Evolutionary conservation across 768 basidiomycete genomes (phyloP).

Genomic region (Strobilomyces dryophilus): DNA sequence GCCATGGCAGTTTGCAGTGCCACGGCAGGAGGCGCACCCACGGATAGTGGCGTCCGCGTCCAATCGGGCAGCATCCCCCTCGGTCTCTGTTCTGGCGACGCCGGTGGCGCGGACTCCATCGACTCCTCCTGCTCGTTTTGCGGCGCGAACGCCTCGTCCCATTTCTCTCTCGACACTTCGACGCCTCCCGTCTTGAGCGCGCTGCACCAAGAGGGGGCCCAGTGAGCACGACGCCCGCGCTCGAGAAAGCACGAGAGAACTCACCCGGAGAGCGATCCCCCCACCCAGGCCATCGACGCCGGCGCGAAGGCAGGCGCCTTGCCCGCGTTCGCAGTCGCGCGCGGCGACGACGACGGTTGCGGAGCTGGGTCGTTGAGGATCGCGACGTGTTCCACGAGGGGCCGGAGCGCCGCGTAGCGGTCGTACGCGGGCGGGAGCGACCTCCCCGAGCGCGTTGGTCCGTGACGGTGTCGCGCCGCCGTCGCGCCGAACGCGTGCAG

Average conservation of each 20-base stretch:
- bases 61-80: constrained; percentile 71
- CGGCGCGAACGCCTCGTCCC: constrained; percentile 64
- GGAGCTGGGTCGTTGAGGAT: constrained; percentile 84
- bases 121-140: constrained; percentile 40
- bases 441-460: constrained; percentile 34
- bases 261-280: constrained; percentile 89
- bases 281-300: constrained; percentile 83
- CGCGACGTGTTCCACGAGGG: constrained; percentile 67
- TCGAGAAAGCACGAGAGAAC: constrained; percentile 22
- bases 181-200: constrained; percentile 82
- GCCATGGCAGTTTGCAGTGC: constrained; percentile 7
- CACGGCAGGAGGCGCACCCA: constrained; percentile 60
- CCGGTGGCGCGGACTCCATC: constrained; percentile 12
- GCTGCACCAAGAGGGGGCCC: constrained; percentile 33
- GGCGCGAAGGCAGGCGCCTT: constrained; percentile 87
- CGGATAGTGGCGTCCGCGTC: constrained; percentile 62
- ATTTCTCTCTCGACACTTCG: constrained; percentile 79
- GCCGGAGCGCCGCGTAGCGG: constrained; percentile 69
- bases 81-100: constrained; percentile 26
- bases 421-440: constrained; percentile 55
- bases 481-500: constrained; percentile 53
- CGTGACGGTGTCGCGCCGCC: constrained; percentile 29
- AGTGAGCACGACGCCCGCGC: not conserved
- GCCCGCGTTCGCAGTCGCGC: constrained; percentile 63
- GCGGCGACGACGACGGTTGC: constrained; percentile 40